Base-by-base conservation (phyloP, 768 basidiomycete genomes). In the Termitomyces sp. region DNA sequence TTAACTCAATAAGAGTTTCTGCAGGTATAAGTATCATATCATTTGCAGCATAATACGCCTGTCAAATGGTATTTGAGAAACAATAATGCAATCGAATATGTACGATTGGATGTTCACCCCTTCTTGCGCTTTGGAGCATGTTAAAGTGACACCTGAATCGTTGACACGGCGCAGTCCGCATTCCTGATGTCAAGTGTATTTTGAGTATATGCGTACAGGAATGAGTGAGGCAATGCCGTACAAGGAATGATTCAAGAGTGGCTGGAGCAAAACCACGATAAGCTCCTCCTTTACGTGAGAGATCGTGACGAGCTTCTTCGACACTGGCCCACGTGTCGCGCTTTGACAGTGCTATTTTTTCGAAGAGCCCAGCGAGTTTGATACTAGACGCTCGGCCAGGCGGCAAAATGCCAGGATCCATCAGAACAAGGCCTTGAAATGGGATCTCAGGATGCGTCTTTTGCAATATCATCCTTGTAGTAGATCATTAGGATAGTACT, bases 31-130 rank as follows among this genome's bases (percentile, higher is more conserved):
- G 5, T 4, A 57, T 43, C 56, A 57, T 57, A 26, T 57, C 56
- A n/a, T 52, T 22, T n/a, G 56, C 50, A 20, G 32, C 50, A 40
- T 57, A 57, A 37, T 57, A 57, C 7, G 56, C 56, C 56, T 57
- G 36, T 22, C 13, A 10, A 30, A 43, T 40, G 22, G 22, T 27
- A 16, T 24, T 18, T 42, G 1, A 57, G 48, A 36, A 43, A 16
- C 5, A 40, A 18, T 9, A n/a, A 18, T 9, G 26, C 22, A 27
- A 9, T 27, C 1, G 3, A 12, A 18, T 10, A 26, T 47, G 42
- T 6, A 18, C 7, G 5, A 22, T 56, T 22, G 6, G 24, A 32
- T 32, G 3, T 50, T 37, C 30, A 57, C 56, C 42, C 26, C 50
- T 46, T 57, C 56, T 20, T 57, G 56, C 3, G 12, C 22, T 39